These are phyloP conservation scores for Penicillium psychrosexuale DNA, from an alignment of 2,329 filamentous ascomycete genomes.

Conservation along the genomic window DNA sequence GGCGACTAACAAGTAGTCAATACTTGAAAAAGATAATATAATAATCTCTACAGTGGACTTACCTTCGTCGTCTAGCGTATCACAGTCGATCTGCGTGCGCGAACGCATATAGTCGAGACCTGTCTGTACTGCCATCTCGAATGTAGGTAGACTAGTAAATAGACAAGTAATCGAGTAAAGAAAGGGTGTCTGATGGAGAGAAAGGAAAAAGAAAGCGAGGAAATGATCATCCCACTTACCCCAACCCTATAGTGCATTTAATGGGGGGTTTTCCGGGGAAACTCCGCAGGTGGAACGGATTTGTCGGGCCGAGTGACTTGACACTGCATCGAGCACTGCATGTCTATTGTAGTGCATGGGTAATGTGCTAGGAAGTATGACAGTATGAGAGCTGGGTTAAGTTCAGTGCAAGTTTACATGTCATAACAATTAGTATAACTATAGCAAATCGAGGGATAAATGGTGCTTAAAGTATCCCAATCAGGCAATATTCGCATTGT, in stretches of 20 bases:
- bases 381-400: background rate
- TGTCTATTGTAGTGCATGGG: background rate
- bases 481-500: constrained; percentile 5
- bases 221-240: constrained; percentile 1
- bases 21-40: background rate
- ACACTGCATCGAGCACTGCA: background rate
- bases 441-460: background rate
- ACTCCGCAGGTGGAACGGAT: background rate
- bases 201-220: background rate
- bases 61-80: constrained; percentile 52
- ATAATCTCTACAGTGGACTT: background rate
- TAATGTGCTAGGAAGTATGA: background rate
- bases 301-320: background rate
- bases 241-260: background rate
- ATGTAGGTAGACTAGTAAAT: background rate
- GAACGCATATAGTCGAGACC: constrained; percentile 46
- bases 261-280: background rate
- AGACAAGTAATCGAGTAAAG: background rate
- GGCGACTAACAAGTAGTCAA: constrained; percentile 41
- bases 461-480: background rate
- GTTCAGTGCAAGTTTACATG: background rate
- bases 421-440: background rate
- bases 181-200: background rate
- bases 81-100: constrained; percentile 50
- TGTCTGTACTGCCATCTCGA: constrained; percentile 21